phyloP scores from a whole-genome alignment of 78 protist species.

The Emiliania huxleyi region DNA sequence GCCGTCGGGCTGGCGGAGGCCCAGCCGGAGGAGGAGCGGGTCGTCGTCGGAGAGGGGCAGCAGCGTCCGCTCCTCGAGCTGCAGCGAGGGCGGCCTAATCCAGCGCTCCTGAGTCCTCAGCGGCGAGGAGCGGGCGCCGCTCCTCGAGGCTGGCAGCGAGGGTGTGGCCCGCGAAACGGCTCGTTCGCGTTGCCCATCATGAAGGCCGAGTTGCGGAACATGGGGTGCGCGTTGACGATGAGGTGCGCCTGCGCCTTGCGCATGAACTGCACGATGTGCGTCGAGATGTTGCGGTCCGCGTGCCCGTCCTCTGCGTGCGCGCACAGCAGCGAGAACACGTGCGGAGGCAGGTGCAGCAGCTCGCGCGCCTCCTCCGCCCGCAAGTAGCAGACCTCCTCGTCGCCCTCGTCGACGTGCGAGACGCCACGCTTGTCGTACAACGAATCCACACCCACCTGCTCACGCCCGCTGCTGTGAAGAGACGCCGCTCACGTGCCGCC shows the following conservation, averaged over 20 bases:
- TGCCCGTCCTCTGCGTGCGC: not conserved
- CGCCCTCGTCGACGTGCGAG: not conserved
- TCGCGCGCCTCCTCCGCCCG: not conserved
- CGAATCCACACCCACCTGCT: not conserved
- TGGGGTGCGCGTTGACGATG: not conserved
- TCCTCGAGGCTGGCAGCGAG: too few relatives aligned
- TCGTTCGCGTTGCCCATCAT: not conserved
- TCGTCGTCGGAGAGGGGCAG: not conserved
- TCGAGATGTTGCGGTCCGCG: not conserved
- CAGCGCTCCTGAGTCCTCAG: too few relatives aligned
- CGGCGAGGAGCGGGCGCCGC: too few relatives aligned
- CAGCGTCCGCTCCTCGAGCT: not conserved
- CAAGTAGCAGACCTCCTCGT: not conserved
- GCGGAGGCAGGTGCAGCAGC: constrained; percentile 20
- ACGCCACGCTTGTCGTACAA: not conserved
- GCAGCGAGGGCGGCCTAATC: not conserved
- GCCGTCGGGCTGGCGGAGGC: not conserved
- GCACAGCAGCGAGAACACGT: not conserved
- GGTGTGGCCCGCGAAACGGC: not conserved
- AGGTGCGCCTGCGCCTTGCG: not conserved
- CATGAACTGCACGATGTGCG: not conserved
- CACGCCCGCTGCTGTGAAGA: not conserved
- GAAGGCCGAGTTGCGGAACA: constrained; percentile 1
- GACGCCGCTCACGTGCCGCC: too few relatives aligned
- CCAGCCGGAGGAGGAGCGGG: not conserved